A percentile compares a stretch with the other conserved stretches of the same genome.
Conservation (phyloP, 2,329 filamentous ascomycete genomes). For the Zymoseptoria passerinii region DNA sequence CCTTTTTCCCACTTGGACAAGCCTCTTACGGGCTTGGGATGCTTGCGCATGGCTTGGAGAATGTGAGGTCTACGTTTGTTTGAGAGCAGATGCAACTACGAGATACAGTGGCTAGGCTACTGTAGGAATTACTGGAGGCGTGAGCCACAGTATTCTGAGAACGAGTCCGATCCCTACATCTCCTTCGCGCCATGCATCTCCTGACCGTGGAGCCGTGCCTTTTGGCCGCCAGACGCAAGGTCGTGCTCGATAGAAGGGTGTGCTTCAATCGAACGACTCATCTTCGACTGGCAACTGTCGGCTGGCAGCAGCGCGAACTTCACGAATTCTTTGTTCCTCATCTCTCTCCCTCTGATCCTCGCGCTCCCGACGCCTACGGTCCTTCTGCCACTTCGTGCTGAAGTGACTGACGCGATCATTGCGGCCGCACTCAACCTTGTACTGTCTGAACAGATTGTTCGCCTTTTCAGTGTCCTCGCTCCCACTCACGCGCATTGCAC, state of each 20-base stretch:
- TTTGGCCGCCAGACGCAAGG: not conserved
- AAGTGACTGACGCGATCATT: too few species aligned
- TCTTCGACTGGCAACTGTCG: not conserved
- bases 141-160: not conserved
- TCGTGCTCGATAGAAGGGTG: not conserved
- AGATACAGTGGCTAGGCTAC: not conserved
- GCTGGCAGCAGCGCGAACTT: too few species aligned
- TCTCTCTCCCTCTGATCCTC: too few species aligned
- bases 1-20: not conserved
- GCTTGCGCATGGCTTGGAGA: not conserved
- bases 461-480: too few species aligned
- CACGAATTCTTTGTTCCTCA: too few species aligned
- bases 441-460: too few species aligned
- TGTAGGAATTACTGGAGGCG: not conserved
- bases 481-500: too few species aligned
- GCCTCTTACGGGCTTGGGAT: not conserved
- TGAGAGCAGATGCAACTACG: not conserved
- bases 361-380: too few species aligned
- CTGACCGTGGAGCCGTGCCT: not conserved
- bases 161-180: not conserved
- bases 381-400: too few species aligned
- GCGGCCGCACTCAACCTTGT: too few species aligned
- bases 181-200: not conserved
- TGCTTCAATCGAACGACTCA: not conserved
- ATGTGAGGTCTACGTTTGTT: not conserved